Evolutionary conservation across 768 basidiomycete species (phyloP).

Genomic region (Cyclocybe aegerita): DNA sequence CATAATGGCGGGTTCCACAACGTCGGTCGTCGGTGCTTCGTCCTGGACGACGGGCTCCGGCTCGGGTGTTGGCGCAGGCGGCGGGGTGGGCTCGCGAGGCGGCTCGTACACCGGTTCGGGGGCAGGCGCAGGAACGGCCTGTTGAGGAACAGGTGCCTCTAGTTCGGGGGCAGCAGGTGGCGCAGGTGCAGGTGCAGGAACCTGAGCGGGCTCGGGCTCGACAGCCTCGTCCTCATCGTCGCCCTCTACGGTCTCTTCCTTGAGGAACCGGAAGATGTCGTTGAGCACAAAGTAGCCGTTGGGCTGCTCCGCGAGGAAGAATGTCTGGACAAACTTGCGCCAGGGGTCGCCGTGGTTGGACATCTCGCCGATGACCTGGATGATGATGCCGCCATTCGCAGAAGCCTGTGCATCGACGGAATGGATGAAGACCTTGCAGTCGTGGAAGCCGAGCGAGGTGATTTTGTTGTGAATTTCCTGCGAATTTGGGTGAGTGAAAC

Average conservation of each 20-base stretch:
- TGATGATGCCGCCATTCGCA: conserved; percentile 93
- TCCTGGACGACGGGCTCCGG: conserved; percentile 21
- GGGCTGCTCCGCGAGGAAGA: conserved; percentile 99
- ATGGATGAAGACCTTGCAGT: conserved; percentile 99
- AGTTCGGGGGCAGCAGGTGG: conserved; percentile 28
- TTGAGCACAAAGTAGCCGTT: conserved; percentile 99
- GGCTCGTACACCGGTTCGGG: conserved; percentile 30
- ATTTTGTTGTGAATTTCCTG: conserved; percentile 99
- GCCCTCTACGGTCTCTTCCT: conserved; percentile 86
- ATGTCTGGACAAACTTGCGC: conserved; percentile 99
- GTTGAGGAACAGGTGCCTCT: conserved; percentile 12
- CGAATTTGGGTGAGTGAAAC: not conserved
- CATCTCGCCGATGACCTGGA: conserved; percentile 99
- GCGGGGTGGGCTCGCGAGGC: conserved; percentile 38
- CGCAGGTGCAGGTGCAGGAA: conserved; percentile 32
- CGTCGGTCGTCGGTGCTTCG: conserved; percentile 42
- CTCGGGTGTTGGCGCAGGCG: conserved; percentile 32
- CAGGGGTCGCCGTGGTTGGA: conserved; percentile 88
- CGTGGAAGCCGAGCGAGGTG: conserved; percentile 87
- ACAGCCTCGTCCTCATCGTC: conserved; percentile 62
- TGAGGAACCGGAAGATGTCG: conserved; percentile 99
- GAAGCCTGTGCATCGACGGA: conserved; percentile 98
- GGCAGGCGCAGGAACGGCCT: conserved; percentile 30
- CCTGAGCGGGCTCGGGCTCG: conserved; percentile 15
- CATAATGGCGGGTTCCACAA: conserved; percentile 32